These are phyloP conservation scores for Rostrohypoxylon terebratum DNA, from an alignment of 495 filamentous ascomycete genomes.

Conservation along the genomic window DNA sequence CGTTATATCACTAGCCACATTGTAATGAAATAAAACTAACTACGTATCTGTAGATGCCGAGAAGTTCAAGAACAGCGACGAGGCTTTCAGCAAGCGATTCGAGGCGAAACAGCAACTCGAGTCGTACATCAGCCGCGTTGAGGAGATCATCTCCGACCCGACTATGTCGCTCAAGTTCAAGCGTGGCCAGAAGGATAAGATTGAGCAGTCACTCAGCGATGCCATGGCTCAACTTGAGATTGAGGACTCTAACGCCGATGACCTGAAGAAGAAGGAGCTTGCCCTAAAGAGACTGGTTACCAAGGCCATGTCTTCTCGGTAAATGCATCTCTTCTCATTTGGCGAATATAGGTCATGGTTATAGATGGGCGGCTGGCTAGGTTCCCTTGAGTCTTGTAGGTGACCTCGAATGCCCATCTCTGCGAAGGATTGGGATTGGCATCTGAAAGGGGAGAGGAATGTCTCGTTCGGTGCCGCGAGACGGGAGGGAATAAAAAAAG, in stretches of 20 bases:
- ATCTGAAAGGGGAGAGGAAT: slow-evolving; percentile 48
- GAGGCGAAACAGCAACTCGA: slow-evolving; percentile 99
- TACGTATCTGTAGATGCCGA: slow-evolving; percentile 74
- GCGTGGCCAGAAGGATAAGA: slow-evolving; percentile 99
- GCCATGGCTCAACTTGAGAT: slow-evolving; percentile 64
- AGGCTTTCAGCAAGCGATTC: slow-evolving; percentile 99
- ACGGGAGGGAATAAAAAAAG: slow-evolving; percentile 47
- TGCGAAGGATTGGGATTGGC: slow-evolving; percentile 33
- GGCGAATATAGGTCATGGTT: slow-evolving; percentile 49
- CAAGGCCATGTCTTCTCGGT: slow-evolving; percentile 93
- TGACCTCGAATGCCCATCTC: slow-evolving; percentile 39
- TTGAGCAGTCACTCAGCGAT: slow-evolving; percentile 81
- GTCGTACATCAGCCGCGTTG: slow-evolving; percentile 98
- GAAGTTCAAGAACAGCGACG: slow-evolving; percentile 98
- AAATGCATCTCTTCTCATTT: slow-evolving; percentile 56
- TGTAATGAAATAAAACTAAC: slow-evolving; percentile 31
- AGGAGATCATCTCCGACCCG: slow-evolving; percentile 98
- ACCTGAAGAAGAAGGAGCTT: slow-evolving; percentile 99
- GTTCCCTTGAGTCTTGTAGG: slow-evolving; percentile 42
- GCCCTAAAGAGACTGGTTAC: slow-evolving; percentile 97
- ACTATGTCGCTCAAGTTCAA: slow-evolving; percentile 97
- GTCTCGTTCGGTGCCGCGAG: slow-evolving; percentile 40
- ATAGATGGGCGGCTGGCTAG: slow-evolving; percentile 48
- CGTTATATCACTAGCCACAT: slow-evolving; percentile 43
- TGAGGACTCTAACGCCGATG: slow-evolving; percentile 82